Evolutionary conservation across 2,329 filamentous ascomycete genomes (phyloP).

Genomic region (Colletotrichum echinochloae): DNA sequence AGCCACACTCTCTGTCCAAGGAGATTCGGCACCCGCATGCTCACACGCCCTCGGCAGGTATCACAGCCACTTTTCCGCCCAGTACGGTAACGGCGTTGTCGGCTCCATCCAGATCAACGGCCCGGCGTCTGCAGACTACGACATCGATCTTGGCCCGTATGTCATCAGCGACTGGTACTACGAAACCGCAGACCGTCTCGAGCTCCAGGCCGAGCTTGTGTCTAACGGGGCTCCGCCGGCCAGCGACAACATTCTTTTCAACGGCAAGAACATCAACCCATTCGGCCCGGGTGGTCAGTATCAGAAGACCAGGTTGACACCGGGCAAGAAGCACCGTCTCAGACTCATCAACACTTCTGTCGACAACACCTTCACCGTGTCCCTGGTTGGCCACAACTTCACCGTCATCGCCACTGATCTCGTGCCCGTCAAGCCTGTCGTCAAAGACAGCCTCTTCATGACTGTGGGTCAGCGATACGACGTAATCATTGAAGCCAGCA

Average conservation of each 20-base stretch:
- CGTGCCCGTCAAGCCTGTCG: slow-evolving; percentile 64
- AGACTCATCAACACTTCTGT: slow-evolving; percentile 64
- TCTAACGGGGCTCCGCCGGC: slow-evolving; percentile 39
- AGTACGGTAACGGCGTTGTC: slow-evolving; percentile 64
- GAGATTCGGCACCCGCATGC: neutral
- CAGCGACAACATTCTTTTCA: slow-evolving; percentile 56
- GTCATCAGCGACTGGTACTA: slow-evolving; percentile 67
- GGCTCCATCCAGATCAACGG: slow-evolving; percentile 65
- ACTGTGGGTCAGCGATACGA: slow-evolving; percentile 61
- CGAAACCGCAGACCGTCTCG: slow-evolving; percentile 47
- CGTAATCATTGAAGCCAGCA: slow-evolving; percentile 52
- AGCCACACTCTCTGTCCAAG: too few relatives aligned
- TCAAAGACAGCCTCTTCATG: slow-evolving; percentile 61
- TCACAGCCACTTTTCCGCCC: slow-evolving; percentile 63
- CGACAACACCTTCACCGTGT: slow-evolving; percentile 61
- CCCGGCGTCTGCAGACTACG: slow-evolving; percentile 60
- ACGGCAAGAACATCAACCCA: slow-evolving; percentile 54
- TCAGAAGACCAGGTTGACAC: slow-evolving; percentile 48
- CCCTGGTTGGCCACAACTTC: slow-evolving; percentile 64
- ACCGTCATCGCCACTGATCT: slow-evolving; percentile 67
- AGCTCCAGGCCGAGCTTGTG: slow-evolving; percentile 42
- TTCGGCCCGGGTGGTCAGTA: slow-evolving; percentile 47
- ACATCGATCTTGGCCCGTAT: slow-evolving; percentile 70
- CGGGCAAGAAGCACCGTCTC: slow-evolving; percentile 62
- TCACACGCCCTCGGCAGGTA: slow-evolving; percentile 51